phyloP scores from a whole-genome alignment of 1,139 yeast genomes.

The Pichia norvegensis region DNA sequence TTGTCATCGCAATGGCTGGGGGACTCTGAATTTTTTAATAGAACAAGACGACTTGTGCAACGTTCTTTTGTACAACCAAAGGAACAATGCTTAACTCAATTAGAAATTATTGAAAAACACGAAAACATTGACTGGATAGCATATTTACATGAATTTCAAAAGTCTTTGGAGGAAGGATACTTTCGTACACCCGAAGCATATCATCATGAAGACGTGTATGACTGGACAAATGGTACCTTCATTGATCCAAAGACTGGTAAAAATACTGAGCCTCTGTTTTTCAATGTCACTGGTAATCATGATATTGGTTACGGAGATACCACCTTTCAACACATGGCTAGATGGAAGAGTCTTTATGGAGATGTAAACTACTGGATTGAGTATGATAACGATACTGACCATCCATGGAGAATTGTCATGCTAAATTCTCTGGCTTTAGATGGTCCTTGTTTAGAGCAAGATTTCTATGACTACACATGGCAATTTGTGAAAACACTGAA shows the following conservation, averaged over 20 bases:
- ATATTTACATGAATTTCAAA: constrained; percentile 36
- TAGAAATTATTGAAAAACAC: constrained; percentile 41
- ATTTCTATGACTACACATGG: constrained; percentile 61
- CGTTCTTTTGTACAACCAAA: constrained; percentile 52
- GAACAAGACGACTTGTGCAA: constrained; percentile 65
- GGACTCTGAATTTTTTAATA: constrained; percentile 73
- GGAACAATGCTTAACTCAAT: constrained; percentile 41
- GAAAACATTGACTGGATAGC: constrained; percentile 48
- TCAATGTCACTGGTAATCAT: constrained; percentile 89
- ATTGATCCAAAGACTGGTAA: constrained; percentile 13
- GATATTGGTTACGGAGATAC: constrained; percentile 97
- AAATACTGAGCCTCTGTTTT: constrained; percentile 45
- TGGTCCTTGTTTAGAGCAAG: constrained; percentile 81
- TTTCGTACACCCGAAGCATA: constrained; percentile 33
- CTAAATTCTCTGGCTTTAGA: constrained; percentile 77
- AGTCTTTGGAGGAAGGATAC: constrained; percentile 35
- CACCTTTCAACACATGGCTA: constrained; percentile 79
- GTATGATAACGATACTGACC: constrained; percentile 52
- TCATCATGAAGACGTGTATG: constrained; percentile 52
- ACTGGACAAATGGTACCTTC: constrained; percentile 44
- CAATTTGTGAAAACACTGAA: constrained; percentile 56
- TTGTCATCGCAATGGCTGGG: constrained; percentile 94
- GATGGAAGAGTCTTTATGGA: constrained; percentile 71
- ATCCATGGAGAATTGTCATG: constrained; percentile 79
- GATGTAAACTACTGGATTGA: constrained; percentile 75